Evolutionary conservation across 805 yeast genomes (phyloP).

Genomic region (Yamadazyma ubonensis): DNA sequence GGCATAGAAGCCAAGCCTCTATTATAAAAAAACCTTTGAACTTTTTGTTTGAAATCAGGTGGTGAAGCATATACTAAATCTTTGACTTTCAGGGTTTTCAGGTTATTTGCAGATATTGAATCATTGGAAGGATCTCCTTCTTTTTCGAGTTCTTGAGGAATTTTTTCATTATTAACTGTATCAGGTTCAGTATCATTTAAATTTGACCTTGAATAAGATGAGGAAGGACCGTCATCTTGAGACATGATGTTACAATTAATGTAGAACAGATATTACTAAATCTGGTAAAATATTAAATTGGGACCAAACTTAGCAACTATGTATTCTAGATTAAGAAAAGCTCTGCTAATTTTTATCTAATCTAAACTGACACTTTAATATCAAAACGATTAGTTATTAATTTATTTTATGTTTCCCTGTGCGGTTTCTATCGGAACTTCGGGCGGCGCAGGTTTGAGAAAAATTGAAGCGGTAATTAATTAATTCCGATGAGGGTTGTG

Average conservation of each 20-base stretch:
- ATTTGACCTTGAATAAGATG: slow-evolving; percentile 4
- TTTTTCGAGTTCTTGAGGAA: neutral
- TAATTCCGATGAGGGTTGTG: neutral
- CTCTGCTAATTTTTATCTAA: too few relatives aligned
- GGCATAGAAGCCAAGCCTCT: slow-evolving; percentile 32
- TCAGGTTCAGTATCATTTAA: slow-evolving; percentile 6
- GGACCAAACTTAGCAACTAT: too few relatives aligned
- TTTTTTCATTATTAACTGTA: slow-evolving; percentile 1
- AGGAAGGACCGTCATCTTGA: slow-evolving; percentile 6
- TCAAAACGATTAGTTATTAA: neutral
- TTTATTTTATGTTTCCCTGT: neutral
- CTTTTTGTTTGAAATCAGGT: slow-evolving; percentile 22
- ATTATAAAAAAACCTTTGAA: slow-evolving; percentile 20
- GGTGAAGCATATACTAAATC: slow-evolving; percentile 18
- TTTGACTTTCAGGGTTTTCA: neutral
- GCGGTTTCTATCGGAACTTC: slow-evolving; percentile 1
- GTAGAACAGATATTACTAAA: neutral
- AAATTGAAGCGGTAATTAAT: neutral
- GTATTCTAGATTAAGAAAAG: too few relatives aligned
- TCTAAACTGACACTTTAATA: neutral
- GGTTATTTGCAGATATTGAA: neutral
- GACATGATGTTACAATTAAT: neutral
- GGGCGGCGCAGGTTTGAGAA: neutral
- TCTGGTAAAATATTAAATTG: too few relatives aligned
- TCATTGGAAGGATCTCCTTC: neutral